Evolutionary conservation across 495 filamentous ascomycete species (phyloP), one percentile per base, ranked within the genome.

Genomic region (Hyphodiscus hymeniophilus): DNA sequence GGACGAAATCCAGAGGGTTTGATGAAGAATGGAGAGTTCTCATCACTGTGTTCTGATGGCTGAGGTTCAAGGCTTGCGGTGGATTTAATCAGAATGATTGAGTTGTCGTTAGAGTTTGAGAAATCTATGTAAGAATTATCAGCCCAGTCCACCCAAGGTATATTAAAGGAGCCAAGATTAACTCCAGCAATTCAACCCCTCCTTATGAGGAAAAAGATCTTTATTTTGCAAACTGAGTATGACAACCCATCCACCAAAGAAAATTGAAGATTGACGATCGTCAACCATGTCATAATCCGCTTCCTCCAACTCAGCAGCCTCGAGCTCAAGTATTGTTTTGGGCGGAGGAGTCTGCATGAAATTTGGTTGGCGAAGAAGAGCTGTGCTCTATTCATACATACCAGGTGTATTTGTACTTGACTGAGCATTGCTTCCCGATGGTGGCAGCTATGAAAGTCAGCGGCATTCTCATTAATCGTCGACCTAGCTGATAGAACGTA

Each of bases 1-100:
- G 82, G 84, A 47, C 87, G 82, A 45, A 92, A 89, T 0, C 79
- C 80, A 1, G 81, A 74, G 1, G 87, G 87, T 35, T 79, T 82
- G 33, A 90, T 76, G 51, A 89, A 86, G 10, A 59, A 51, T 16
- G 50, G 45, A 45, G 59, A 38, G 20, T 53, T 50, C 13, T 58
- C 47, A 16, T 59, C 57, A 31, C 38, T 54, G 22, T 42, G 42
- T 11, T 60, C 55, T 33, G 58, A 55, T 50, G 61, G 61, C 56
- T 63, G 60, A 51, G 61, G 62, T 57, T 61, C 61, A 55, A 60
- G 55, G 42, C 55, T 51, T 52, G 54, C 31, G 39, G 47, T 48
- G 56, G 58, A 54, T 54, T 56, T 34, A 45, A 56, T 52, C 43
- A 60, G 54, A 55, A 44, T 60, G 39, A 48, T 54, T 46, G 56